A percentile compares a stretch with the other conserved stretches of the same genome.
These are phyloP conservation scores for Geotrichum siamense DNA, from an alignment of 1,139 yeast species.

Conservation along the genomic window DNA sequence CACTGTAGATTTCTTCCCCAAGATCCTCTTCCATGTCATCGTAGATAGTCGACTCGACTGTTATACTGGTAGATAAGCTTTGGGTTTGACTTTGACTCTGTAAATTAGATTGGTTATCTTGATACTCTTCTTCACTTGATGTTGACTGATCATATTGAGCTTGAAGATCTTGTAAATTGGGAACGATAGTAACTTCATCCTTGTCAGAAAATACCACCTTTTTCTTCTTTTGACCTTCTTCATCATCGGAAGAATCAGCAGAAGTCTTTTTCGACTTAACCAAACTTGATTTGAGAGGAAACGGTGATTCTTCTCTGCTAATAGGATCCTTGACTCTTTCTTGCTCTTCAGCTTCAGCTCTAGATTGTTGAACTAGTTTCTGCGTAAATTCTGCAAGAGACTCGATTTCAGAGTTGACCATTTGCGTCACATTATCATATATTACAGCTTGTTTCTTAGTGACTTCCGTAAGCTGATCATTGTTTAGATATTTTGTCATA, in stretches of 20 bases:
- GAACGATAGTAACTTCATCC: slow-evolving; percentile 17
- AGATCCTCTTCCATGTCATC: slow-evolving; percentile 10
- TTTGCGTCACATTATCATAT: background rate
- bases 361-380: background rate
- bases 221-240: slow-evolving; percentile 8
- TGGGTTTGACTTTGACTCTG: background rate
- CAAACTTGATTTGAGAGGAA: slow-evolving; percentile 22
- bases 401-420: background rate
- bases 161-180: slow-evolving; percentile 11
- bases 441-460: background rate
- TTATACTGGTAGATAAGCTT: background rate
- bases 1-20: slow-evolving; percentile 6
- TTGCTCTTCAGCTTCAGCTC: background rate
- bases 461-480: background rate
- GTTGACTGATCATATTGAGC: slow-evolving; percentile 5
- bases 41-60: background rate
- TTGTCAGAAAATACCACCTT: slow-evolving; percentile 18
- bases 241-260: background rate
- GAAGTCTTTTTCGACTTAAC: slow-evolving; percentile 15
- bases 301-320: background rate
- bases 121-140: slow-evolving; percentile 5
- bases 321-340: background rate
- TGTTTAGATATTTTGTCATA: background rate
- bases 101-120: background rate
- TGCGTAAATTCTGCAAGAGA: background rate